Base-by-base conservation (phyloP, 164 flowering plant species). In the Cinnamomum chago region DNA sequence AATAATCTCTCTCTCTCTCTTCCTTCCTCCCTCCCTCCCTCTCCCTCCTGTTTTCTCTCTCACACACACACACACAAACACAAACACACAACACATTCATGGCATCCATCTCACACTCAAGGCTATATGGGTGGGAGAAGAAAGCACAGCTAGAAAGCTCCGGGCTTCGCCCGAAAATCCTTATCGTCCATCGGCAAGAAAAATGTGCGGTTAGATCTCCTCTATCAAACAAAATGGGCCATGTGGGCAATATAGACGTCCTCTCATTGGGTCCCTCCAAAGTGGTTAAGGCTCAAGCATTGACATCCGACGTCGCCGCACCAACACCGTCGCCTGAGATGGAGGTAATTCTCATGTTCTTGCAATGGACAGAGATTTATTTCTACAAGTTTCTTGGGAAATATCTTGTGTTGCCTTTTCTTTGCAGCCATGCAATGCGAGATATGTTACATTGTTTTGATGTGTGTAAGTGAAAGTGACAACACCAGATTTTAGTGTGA, bases 61-160 rank as follows among this genome's bases (percentile, higher is more conserved):
- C 47, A 7, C 47, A 7, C 47, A 40, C 2, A 55, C 35, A 35
- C 9, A 35, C 7, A 40, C 47, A 40, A 11, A 40, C 47, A 40
- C 2, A 55, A 0, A 11, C n/a, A 15, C 17, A 55, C 3, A 2
- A 60, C 1, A 62, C 62, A 55, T 62, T 70, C 72, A 79, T 81
- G 81, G 33, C 81, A 76, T 71, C 71, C 75, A 67, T 79, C 65
- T 13, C 71, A 47, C 30, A 68, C 72, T 79, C 78, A 55, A 70
- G 68, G 6, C 68, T 60, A 30, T 65, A 60, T 62, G 70, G 27
- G 22, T 75, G 71, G 76, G 76, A 67, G 55, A 72, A 67, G 22
- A 79, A 22, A 70, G 11, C 71, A 27, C 67, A 73, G 75, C 64
- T 70, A 40, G 77, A 71, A 3, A n/a, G 60, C 0, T 12, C 35